These are phyloP conservation scores for Tilletia indica DNA, from an alignment of 1,284 basidiomycete genomes.

Conservation along the genomic window DNA sequence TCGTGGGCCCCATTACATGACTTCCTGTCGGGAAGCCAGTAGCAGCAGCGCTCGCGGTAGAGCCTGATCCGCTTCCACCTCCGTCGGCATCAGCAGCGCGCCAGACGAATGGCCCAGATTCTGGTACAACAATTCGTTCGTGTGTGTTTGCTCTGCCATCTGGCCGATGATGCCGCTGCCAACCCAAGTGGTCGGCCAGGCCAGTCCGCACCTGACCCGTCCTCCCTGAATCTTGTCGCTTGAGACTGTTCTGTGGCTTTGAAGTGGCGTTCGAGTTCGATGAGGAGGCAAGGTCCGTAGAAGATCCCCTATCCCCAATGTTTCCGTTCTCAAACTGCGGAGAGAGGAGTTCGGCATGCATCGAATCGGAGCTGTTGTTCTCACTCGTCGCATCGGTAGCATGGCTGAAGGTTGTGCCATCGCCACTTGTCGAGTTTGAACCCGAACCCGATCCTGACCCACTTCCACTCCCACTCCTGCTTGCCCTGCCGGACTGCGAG, in stretches of 20 bases:
- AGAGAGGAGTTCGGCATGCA: too few relatives aligned
- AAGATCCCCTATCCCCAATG: too few relatives aligned
- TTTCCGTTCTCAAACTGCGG: too few relatives aligned
- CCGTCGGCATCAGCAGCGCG: conserved; percentile 19
- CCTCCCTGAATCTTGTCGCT: too few relatives aligned
- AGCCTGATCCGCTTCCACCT: neutral
- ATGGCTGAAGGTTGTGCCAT: neutral
- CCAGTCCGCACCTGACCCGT: neutral
- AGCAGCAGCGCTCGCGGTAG: too few relatives aligned
- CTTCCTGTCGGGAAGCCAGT: too few relatives aligned
- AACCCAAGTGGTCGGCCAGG: conserved; percentile 31
- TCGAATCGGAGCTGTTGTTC: too few relatives aligned
- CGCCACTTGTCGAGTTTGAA: conserved; percentile 19
- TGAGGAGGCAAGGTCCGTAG: too few relatives aligned
- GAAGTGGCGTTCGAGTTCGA: too few relatives aligned
- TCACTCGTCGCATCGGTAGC: conserved; percentile 4
- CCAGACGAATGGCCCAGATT: conserved; percentile 40
- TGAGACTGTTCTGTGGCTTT: too few relatives aligned
- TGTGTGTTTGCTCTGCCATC: conserved; percentile 22
- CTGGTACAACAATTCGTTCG: conserved; percentile 35
- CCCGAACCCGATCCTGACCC: conserved; percentile 24
- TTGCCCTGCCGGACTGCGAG: conserved; percentile 19
- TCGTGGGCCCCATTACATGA: too few relatives aligned
- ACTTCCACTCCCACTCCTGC: conserved; percentile 21
- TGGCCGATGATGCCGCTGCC: conserved; percentile 40